Conservation (phyloP, 257 asterid species). For the Cordia subcordata region DNA sequence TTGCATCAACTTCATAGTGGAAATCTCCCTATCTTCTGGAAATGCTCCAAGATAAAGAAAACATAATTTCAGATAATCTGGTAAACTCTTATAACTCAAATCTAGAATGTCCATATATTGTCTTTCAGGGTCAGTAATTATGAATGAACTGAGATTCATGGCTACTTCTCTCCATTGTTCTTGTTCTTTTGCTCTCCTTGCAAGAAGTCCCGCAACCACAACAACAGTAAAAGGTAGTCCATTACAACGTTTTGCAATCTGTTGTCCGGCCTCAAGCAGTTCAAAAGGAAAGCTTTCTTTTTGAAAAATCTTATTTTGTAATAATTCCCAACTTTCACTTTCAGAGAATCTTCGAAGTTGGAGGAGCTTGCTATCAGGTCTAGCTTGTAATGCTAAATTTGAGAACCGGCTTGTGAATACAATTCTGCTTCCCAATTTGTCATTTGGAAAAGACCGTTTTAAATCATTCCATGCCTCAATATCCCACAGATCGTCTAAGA, state of each 20-base stretch:
- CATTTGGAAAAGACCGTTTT: too few relatives aligned
- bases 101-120: background rate
- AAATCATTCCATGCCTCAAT: too few relatives aligned
- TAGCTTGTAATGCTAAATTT: conserved; percentile 3
- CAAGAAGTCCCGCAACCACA: conserved; percentile 20
- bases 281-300: conserved; percentile 11
- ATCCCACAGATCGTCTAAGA: background rate
- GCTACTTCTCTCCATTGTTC: conserved; percentile 10
- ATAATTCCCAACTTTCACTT: conserved; percentile 17
- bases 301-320: conserved; percentile 14
- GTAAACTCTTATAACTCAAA: conserved; percentile 25
- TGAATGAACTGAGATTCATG: background rate
- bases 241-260: conserved; percentile 13
- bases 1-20: conserved; percentile 4
- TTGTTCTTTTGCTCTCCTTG: conserved; percentile 19
- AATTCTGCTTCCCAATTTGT: conserved; percentile 7
- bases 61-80: conserved; percentile 19
- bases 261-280: conserved; percentile 11
- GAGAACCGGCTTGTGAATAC: conserved; percentile 3
- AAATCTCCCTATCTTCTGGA: conserved; percentile 13
- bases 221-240: conserved; percentile 24
- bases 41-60: conserved; percentile 25
- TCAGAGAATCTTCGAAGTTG: background rate
- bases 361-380: background rate
- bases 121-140: background rate